Evolutionary conservation across 257 asterid species (phyloP).

Genomic region (Solanum bulbocastanum): DNA sequence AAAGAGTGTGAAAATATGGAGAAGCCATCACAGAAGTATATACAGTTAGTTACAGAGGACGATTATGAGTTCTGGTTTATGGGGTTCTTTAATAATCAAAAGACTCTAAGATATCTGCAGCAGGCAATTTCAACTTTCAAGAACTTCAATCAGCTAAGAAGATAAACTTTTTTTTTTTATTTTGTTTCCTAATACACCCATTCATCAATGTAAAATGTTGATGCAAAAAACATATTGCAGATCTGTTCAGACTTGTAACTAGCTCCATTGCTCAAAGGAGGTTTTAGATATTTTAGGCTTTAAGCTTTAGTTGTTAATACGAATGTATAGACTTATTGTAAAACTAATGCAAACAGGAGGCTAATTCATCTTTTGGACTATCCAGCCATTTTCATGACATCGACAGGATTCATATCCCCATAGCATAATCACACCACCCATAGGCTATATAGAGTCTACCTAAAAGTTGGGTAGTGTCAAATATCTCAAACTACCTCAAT

Average conservation of each 20-base stretch:
- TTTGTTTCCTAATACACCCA: background rate
- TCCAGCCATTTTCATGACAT: background rate
- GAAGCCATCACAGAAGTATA: slow-evolving; percentile 36
- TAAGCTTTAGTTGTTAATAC: background rate
- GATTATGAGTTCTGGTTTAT: slow-evolving; percentile 47
- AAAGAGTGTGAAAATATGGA: slow-evolving; percentile 11
- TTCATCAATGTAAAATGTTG: background rate
- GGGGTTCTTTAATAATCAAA: slow-evolving; percentile 40
- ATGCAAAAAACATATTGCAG: background rate
- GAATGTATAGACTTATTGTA: background rate
- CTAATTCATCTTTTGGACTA: background rate
- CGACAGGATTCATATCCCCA: background rate
- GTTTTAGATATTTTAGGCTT: background rate
- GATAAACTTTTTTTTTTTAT: background rate
- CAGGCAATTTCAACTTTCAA: slow-evolving; percentile 5
- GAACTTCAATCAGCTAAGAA: background rate
- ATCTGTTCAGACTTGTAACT: background rate
- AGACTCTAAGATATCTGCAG: slow-evolving; percentile 22
- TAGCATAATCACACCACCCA: background rate
- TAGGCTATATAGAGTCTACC: background rate
- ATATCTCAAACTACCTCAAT: background rate
- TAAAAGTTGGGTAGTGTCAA: background rate
- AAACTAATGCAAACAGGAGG: background rate
- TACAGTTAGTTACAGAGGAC: slow-evolving; percentile 30
- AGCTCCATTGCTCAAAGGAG: background rate